These are phyloP conservation scores for Fusarium piperis DNA, from an alignment of 2,329 filamentous ascomycete genomes.

Conservation along the genomic window DNA sequence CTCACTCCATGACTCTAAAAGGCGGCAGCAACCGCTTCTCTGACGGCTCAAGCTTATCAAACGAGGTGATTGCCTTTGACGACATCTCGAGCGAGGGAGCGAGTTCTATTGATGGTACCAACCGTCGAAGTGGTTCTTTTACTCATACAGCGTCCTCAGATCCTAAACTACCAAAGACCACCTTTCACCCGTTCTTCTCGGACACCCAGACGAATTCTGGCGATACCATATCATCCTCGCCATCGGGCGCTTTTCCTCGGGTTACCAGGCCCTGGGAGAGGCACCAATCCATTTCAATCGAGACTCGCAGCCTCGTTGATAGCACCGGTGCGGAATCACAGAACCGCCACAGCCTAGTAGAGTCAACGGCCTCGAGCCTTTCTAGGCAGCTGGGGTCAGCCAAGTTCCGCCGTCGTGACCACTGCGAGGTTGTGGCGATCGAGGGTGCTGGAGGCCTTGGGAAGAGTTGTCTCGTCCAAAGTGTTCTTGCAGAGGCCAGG, in stretches of 20 bases:
- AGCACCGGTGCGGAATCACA: slow-evolving; percentile 54
- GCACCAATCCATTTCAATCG: slow-evolving; percentile 61
- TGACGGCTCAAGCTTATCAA: slow-evolving; percentile 64
- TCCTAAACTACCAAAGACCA: slow-evolving; percentile 50
- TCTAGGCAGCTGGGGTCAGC: slow-evolving; percentile 64
- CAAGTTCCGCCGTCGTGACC: slow-evolving; percentile 69
- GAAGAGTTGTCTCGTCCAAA: slow-evolving; percentile 72
- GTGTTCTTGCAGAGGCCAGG: slow-evolving; percentile 68
- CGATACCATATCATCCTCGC: slow-evolving; percentile 59
- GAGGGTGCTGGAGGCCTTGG: slow-evolving; percentile 71
- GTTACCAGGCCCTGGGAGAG: slow-evolving; percentile 61
- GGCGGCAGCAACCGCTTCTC: slow-evolving; percentile 58
- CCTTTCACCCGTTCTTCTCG: slow-evolving; percentile 53
- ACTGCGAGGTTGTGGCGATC: slow-evolving; percentile 71
- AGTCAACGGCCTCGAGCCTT: slow-evolving; percentile 59
- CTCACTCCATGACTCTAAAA: slow-evolving; percentile 62
- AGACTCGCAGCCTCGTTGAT: slow-evolving; percentile 59
- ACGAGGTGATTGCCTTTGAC: slow-evolving; percentile 57
- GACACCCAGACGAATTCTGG: slow-evolving; percentile 54
- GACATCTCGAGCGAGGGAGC: slow-evolving; percentile 69
- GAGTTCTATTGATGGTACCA: slow-evolving; percentile 65
- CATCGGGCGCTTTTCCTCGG: slow-evolving; percentile 52
- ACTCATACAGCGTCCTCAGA: slow-evolving; percentile 57
- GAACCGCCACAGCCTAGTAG: slow-evolving; percentile 54
- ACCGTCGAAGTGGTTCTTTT: slow-evolving; percentile 60